Evolutionary conservation across 768 basidiomycete genomes (phyloP).

Genomic region (Boletus bicolor): DNA sequence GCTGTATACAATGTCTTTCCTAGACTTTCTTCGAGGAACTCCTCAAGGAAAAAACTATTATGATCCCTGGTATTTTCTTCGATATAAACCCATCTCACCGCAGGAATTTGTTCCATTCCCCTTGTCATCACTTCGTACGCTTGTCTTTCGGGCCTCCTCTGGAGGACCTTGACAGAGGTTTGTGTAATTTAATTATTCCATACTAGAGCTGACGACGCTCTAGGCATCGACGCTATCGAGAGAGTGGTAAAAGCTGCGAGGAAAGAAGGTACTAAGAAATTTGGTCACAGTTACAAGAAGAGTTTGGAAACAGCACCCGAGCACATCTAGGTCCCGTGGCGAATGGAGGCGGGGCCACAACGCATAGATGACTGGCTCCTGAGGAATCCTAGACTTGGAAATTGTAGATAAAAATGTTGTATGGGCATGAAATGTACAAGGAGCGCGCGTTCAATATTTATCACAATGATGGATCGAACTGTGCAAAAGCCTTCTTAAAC

Average conservation of each 20-base stretch:
- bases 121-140: constrained; percentile 88
- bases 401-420: background rate
- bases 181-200: constrained; percentile 7
- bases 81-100: constrained; percentile 77
- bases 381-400: background rate
- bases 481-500: constrained; percentile 81
- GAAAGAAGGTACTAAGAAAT: constrained; percentile 53
- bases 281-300: constrained; percentile 73
- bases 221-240: constrained; percentile 83
- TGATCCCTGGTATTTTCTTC: constrained; percentile 90
- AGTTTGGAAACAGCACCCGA: constrained; percentile 40
- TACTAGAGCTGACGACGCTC: background rate
- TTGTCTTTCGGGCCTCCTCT: constrained; percentile 84
- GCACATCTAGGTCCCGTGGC: constrained; percentile 19
- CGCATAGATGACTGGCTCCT: background rate
- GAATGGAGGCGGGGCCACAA: too few species aligned
- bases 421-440: background rate
- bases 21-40: constrained; percentile 93
- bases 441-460: background rate
- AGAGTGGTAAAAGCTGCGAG: constrained; percentile 70
- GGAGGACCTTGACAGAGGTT: constrained; percentile 74
- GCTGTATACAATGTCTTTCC: constrained; percentile 1
- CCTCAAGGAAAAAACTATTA: constrained; percentile 86
- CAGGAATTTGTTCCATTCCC: constrained; percentile 85
- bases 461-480: constrained; percentile 57